These are phyloP conservation scores for Hyaloscypha hepaticicola DNA, from an alignment of 495 filamentous ascomycete genomes.

Conservation along the genomic window DNA sequence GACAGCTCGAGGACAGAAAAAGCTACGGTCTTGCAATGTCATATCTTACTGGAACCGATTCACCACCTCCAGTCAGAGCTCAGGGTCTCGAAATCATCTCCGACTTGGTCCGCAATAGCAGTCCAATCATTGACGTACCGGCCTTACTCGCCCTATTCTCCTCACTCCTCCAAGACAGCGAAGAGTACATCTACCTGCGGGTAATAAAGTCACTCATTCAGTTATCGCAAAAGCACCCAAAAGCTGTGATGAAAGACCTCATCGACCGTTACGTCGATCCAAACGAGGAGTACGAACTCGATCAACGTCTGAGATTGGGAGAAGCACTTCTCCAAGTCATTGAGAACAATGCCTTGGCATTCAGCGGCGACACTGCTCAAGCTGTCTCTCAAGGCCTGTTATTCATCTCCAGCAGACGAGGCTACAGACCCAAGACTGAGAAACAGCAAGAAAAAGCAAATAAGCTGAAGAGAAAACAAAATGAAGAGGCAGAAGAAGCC, in stretches of 20 bases:
- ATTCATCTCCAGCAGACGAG: slow-evolving; percentile 63
- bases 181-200: slow-evolving; percentile 74
- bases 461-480: slow-evolving; percentile 43
- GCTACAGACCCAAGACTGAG: slow-evolving; percentile 53
- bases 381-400: slow-evolving; percentile 62
- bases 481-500: slow-evolving; percentile 51
- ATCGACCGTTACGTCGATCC: slow-evolving; percentile 69
- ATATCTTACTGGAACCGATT: slow-evolving; percentile 64
- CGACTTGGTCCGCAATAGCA: slow-evolving; percentile 58
- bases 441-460: slow-evolving; percentile 50
- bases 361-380: slow-evolving; percentile 56
- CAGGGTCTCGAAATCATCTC: slow-evolving; percentile 75
- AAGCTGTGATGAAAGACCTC: slow-evolving; percentile 61
- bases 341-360: slow-evolving; percentile 61
- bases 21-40: slow-evolving; percentile 68
- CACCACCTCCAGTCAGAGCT: slow-evolving; percentile 71
- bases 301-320: slow-evolving; percentile 69
- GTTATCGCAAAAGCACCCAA: slow-evolving; percentile 64
- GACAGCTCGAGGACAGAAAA: slow-evolving; percentile 62
- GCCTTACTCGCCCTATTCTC: slow-evolving; percentile 65
- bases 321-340: slow-evolving; percentile 70
- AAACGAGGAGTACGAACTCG: slow-evolving; percentile 55
- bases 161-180: slow-evolving; percentile 63
- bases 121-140: slow-evolving; percentile 68
- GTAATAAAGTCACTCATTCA: slow-evolving; percentile 66